A percentile compares a stretch with the other conserved stretches of the same genome.
Conservation (phyloP, 1,139 yeast genomes). For the Protomyces inouyei region DNA sequence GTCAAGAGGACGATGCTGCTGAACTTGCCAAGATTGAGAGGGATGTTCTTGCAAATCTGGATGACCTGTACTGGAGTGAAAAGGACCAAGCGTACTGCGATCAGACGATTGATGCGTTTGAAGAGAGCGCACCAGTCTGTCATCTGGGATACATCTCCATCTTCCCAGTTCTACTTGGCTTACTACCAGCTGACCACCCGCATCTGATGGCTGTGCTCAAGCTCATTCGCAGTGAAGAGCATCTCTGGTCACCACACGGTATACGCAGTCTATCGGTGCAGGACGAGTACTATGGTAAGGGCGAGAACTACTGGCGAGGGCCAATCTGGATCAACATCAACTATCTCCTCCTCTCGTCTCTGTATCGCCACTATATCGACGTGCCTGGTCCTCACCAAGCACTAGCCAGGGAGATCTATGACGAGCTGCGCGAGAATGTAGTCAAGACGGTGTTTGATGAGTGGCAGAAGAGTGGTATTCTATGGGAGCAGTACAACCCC, state of each 20-base stretch:
- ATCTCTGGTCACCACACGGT: constrained; percentile 76
- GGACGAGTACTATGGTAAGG: constrained; percentile 64
- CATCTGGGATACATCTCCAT: constrained; percentile 84
- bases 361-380: constrained; percentile 43
- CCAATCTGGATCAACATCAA: constrained; percentile 92
- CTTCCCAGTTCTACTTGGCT: constrained; percentile 75
- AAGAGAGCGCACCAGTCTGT: constrained; percentile 63
- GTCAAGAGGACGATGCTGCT: constrained; percentile 52
- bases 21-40: constrained; percentile 52
- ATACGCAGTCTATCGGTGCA: constrained; percentile 71
- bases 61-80: constrained; percentile 74
- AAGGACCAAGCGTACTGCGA: constrained; percentile 73
- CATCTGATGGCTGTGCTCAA: constrained; percentile 52
- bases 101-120: constrained; percentile 66
- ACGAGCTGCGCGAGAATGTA: constrained; percentile 57
- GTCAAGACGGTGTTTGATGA: constrained; percentile 62
- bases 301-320: constrained; percentile 94
- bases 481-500: constrained; percentile 82
- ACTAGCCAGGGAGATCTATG: constrained; percentile 51
- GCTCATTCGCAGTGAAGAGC: constrained; percentile 60
- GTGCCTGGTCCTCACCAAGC: constrained; percentile 37
- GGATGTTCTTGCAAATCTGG: constrained; percentile 59
- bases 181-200: constrained; percentile 53
- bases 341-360: constrained; percentile 68
- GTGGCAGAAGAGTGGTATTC: constrained; percentile 73